Evolutionary conservation across 1,139 yeast species (phyloP).

Genomic region (Kodamaea fungicola): DNA sequence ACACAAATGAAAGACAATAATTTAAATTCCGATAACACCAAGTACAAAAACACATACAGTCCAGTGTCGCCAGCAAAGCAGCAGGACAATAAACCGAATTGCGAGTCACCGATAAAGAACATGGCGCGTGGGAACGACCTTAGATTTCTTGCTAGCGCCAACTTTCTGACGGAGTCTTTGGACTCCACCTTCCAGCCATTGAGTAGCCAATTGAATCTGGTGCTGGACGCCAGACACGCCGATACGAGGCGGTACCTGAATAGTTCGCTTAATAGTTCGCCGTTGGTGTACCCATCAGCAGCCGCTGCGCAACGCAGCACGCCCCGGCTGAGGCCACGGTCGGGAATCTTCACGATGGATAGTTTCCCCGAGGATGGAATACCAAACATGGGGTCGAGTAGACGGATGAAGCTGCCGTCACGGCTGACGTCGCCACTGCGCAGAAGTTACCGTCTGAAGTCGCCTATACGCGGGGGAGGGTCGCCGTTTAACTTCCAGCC

Average conservation of each 20-base stretch:
- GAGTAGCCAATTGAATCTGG: slow-evolving; percentile 1
- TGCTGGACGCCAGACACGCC: not conserved
- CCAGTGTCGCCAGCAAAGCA: slow-evolving; percentile 1
- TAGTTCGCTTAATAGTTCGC: slow-evolving; percentile 22
- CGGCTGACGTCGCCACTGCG: slow-evolving; percentile 34
- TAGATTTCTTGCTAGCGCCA: slow-evolving; percentile 33
- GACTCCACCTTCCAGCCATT: slow-evolving; percentile 3
- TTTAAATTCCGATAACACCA: not conserved
- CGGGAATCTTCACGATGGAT: slow-evolving; percentile 34
- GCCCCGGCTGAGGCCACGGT: slow-evolving; percentile 29
- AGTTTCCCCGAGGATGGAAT: slow-evolving; percentile 28
- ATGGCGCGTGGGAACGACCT: slow-evolving; percentile 11
- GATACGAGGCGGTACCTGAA: slow-evolving; percentile 16
- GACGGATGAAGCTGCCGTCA: slow-evolving; percentile 20
- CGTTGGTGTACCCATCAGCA: slow-evolving; percentile 19
- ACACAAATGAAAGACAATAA: slow-evolving; percentile 1
- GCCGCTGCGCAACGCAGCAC: slow-evolving; percentile 14
- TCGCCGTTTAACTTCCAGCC: slow-evolving; percentile 57
- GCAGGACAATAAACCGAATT: not conserved
- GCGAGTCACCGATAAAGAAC: not conserved
- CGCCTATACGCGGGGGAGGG: slow-evolving; percentile 36
- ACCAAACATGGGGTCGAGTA: slow-evolving; percentile 15
- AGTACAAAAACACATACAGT: not conserved
- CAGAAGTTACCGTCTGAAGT: slow-evolving; percentile 34
- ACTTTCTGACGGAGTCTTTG: slow-evolving; percentile 42